These are phyloP conservation scores for Barnettozyma populi DNA, from an alignment of 805 yeast species.

Conservation along the genomic window DNA sequence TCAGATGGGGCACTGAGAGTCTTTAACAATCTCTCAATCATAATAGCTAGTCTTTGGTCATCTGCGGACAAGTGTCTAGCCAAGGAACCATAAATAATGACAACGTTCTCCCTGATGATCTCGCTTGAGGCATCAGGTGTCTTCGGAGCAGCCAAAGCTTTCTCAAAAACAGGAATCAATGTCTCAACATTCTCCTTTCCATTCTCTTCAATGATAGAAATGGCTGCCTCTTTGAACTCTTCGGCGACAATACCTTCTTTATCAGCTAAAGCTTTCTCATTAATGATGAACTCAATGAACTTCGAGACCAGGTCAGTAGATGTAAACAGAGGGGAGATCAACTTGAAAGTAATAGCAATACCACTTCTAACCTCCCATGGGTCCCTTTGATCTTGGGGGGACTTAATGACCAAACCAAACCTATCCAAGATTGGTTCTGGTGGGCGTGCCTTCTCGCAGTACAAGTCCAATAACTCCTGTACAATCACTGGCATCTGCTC, in stretches of 20 bases:
- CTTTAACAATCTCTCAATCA: conserved; percentile 62
- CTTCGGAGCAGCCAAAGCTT: conserved; percentile 45
- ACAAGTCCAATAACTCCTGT: conserved; percentile 46
- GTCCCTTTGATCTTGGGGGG: conserved; percentile 58
- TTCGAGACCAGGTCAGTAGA: conserved; percentile 37
- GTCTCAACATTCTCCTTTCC: conserved; percentile 67
- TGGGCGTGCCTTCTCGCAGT: conserved; percentile 56
- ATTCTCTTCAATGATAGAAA: conserved; percentile 57
- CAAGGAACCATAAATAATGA: conserved; percentile 84
- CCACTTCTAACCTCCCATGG: conserved; percentile 86
- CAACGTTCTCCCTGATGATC: conserved; percentile 67
- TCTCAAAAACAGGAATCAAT: conserved; percentile 78
- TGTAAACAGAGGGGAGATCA: conserved; percentile 42
- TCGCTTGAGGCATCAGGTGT: conserved; percentile 48
- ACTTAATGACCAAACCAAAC: conserved; percentile 69
- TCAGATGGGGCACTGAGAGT: conserved; percentile 87
- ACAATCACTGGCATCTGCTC: conserved; percentile 31
- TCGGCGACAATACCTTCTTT: conserved; percentile 65
- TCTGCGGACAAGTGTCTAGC: conserved; percentile 72
- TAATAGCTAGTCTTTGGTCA: conserved; percentile 61
- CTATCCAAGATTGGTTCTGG: conserved; percentile 74
- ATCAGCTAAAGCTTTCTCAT: conserved; percentile 68
- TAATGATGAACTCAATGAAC: conserved; percentile 59
- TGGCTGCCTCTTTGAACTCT: conserved; percentile 87
- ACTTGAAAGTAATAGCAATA: conserved; percentile 59